phyloP scores from a whole-genome alignment of 2,329 filamentous ascomycete genomes.

The Epicoccum sorghinum region DNA sequence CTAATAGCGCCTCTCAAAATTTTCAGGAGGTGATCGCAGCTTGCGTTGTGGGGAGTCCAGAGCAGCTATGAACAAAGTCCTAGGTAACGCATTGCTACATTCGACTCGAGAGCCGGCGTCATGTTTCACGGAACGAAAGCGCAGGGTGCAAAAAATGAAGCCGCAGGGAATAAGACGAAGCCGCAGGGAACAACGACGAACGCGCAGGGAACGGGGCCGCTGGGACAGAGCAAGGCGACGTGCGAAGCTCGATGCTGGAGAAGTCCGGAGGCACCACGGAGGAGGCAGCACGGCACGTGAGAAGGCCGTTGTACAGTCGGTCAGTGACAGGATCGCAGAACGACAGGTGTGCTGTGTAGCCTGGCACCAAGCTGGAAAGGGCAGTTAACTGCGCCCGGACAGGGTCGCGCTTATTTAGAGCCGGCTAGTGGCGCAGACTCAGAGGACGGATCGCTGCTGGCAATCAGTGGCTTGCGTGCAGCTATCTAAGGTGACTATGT shows the following conservation, averaged over 20 bases:
- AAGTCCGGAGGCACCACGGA: too few species aligned
- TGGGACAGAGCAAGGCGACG: constrained; percentile 1
- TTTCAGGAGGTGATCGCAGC: constrained; percentile 8
- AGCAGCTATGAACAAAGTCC: constrained; percentile 8
- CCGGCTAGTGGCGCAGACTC: constrained; percentile 15
- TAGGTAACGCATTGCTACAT: constrained; percentile 23
- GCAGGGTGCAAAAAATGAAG: too few species aligned
- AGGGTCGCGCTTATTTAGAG: constrained; percentile 33
- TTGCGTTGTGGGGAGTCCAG: constrained; percentile 14
- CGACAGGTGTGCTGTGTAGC: constrained; percentile 34
- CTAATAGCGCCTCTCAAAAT: constrained; percentile 16
- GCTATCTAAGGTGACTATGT: background rate
- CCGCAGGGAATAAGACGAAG: background rate
- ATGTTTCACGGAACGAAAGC: constrained; percentile 19
- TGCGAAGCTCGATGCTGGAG: constrained; percentile 3
- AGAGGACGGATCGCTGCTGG: background rate
- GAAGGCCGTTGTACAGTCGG: constrained; percentile 21
- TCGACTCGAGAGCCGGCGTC: constrained; percentile 15
- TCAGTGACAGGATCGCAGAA: constrained; percentile 16
- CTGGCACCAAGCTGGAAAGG: constrained; percentile 20
- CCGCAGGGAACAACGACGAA: background rate
- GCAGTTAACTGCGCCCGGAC: constrained; percentile 20
- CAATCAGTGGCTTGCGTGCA: constrained; percentile 12
- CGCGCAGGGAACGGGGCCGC: constrained; percentile 3
- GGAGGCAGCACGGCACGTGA: background rate